These are phyloP conservation scores for Aureobasidium sp. DNA, from an alignment of 2,329 filamentous ascomycete genomes.

Conservation along the genomic window DNA sequence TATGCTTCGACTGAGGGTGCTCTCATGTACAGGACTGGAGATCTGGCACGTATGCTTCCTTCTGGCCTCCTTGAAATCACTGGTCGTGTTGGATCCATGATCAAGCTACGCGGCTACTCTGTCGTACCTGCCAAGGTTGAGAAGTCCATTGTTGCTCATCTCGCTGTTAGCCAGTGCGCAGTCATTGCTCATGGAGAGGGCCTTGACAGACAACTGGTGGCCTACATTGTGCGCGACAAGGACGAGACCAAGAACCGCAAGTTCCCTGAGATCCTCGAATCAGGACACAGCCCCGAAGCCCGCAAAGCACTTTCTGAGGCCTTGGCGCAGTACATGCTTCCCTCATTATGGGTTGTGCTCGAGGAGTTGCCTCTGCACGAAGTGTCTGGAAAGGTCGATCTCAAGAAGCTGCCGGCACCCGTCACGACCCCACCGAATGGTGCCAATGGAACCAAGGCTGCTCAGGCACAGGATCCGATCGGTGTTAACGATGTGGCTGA, in stretches of 20 bases:
- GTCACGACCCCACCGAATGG: constrained; percentile 32
- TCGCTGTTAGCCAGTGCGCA: constrained; percentile 63
- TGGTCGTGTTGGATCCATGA: constrained; percentile 68
- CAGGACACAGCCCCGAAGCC: constrained; percentile 61
- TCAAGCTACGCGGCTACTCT: constrained; percentile 70
- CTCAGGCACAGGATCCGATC: constrained; percentile 56
- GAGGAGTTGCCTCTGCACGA: constrained; percentile 63
- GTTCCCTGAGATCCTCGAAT: constrained; percentile 56
- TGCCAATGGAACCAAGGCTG: constrained; percentile 36
- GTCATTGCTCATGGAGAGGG: constrained; percentile 69
- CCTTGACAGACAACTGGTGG: constrained; percentile 64
- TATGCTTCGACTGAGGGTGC: constrained; percentile 52
- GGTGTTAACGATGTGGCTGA: constrained; percentile 58
- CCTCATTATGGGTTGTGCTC: constrained; percentile 65
- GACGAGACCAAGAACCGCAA: constrained; percentile 51
- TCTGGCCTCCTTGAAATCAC: constrained; percentile 66
- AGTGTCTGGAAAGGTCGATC: constrained; percentile 70
- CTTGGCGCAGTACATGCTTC: constrained; percentile 77
- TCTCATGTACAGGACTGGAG: constrained; percentile 67
- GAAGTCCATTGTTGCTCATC: constrained; percentile 57
- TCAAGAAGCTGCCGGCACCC: constrained; percentile 61
- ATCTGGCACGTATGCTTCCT: constrained; percentile 57
- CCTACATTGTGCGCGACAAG: constrained; percentile 63
- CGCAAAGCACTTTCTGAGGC: constrained; percentile 55
- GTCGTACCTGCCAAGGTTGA: constrained; percentile 71